These are phyloP conservation scores for Purpureocillium takamizusanense DNA, from an alignment of 2,329 filamentous ascomycete genomes.

Conservation along the genomic window DNA sequence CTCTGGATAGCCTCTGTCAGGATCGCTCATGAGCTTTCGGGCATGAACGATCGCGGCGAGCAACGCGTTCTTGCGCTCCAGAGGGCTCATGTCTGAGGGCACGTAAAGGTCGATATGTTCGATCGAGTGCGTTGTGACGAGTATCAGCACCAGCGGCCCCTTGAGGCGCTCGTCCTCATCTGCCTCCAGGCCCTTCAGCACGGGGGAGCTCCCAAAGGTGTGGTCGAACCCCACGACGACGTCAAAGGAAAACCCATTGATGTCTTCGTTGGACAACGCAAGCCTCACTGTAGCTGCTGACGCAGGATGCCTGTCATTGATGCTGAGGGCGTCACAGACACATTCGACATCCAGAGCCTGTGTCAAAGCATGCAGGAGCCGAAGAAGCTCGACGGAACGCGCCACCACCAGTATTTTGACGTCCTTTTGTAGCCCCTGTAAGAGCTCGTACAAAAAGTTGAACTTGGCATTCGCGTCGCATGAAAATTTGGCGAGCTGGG, in stretches of 20 bases:
- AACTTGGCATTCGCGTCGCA: conserved; percentile 51
- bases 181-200: conserved; percentile 8
- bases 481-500: conserved; percentile 41
- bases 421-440: conserved; percentile 33
- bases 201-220: conserved; percentile 30
- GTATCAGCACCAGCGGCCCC: conserved; percentile 35
- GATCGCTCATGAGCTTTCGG: conserved; percentile 28
- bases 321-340: conserved; percentile 20
- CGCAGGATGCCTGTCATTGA: conserved; percentile 15
- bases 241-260: conserved; percentile 33
- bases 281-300: conserved; percentile 32
- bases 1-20: conserved; percentile 27
- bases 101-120: conserved; percentile 46
- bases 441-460: conserved; percentile 47
- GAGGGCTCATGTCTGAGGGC: conserved; percentile 18
- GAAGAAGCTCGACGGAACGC: conserved; percentile 37
- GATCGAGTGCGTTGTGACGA: conserved; percentile 42
- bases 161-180: conserved; percentile 7
- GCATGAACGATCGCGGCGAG: conserved; percentile 27
- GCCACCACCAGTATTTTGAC: conserved; percentile 45
- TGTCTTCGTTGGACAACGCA: conserved; percentile 28
- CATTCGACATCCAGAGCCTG: conserved; percentile 27
- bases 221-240: conserved; percentile 46
- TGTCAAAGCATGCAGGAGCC: conserved; percentile 42
- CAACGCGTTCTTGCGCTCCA: conserved; percentile 40